phyloP scores from a whole-genome alignment of 176 grass and related monocot species.

The Phoenix dactylifera region DNA sequence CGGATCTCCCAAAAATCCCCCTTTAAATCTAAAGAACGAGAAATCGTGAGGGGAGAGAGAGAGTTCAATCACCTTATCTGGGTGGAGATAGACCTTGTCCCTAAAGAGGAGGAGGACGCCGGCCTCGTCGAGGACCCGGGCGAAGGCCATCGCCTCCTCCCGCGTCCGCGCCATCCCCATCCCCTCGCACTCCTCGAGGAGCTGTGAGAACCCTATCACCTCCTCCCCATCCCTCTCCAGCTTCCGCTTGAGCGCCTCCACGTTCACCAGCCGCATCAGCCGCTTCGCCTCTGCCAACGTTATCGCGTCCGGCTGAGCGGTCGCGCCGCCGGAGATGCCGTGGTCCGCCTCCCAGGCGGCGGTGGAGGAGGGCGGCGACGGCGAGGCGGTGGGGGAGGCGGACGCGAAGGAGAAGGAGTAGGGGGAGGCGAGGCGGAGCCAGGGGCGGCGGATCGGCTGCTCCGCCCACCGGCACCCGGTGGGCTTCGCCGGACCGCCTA shows the following conservation, averaged over 20 bases:
- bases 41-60: not conserved
- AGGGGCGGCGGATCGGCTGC: not conserved
- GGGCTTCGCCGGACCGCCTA: constrained; percentile 20
- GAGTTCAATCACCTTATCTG: constrained; percentile 53
- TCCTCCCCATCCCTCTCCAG: constrained; percentile 59
- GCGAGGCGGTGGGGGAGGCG: not conserved
- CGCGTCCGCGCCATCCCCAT: constrained; percentile 55
- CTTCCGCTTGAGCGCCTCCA: constrained; percentile 66
- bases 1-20: too few relatives aligned
- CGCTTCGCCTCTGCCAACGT: constrained; percentile 65
- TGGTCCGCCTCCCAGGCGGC: not conserved
- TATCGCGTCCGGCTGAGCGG: constrained; percentile 23
- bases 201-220: constrained; percentile 59
- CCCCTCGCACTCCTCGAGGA: constrained; percentile 69
- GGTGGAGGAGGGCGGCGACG: not conserved
- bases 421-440: constrained; percentile 3
- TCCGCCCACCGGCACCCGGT: constrained; percentile 3
- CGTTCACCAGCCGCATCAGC: constrained; percentile 73
- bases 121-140: constrained; percentile 74
- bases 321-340: not conserved
- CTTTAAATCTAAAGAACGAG: too few relatives aligned
- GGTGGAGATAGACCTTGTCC: constrained; percentile 90
- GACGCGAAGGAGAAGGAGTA: constrained; percentile 18
- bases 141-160: constrained; percentile 66
- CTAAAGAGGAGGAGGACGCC: constrained; percentile 83